phyloP scores from a whole-genome alignment of 139 green algal species.

The Picochlorum sp. region DNA sequence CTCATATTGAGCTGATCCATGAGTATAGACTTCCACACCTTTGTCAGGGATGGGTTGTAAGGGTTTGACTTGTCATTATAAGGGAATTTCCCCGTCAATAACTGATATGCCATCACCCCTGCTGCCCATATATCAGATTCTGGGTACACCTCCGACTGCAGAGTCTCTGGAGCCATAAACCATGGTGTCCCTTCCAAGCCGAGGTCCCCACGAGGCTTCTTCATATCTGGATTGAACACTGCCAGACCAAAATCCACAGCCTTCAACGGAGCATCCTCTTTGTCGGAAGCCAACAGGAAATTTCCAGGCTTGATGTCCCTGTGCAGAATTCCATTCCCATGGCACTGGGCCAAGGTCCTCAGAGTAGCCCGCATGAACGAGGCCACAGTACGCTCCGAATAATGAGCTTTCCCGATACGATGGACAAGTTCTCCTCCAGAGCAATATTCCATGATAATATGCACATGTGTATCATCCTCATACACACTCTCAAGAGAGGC shows the following conservation, averaged over 20 bases:
- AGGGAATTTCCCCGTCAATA: slow-evolving; percentile 67
- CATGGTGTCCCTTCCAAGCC: slow-evolving; percentile 86
- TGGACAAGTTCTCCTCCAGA: slow-evolving; percentile 36
- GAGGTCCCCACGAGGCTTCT: slow-evolving; percentile 66
- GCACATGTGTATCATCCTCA: slow-evolving; percentile 35
- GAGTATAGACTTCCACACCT: slow-evolving; percentile 68
- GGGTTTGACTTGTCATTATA: slow-evolving; percentile 76
- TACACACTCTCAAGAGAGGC: slow-evolving; percentile 33
- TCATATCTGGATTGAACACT: slow-evolving; percentile 65
- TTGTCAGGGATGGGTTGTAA: slow-evolving; percentile 55
- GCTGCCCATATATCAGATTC: slow-evolving; percentile 77
- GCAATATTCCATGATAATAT: slow-evolving; percentile 44
- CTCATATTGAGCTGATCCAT: slow-evolving; percentile 56
- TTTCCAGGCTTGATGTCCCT: slow-evolving; percentile 45
- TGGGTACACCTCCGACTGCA: slow-evolving; percentile 58
- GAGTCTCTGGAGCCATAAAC: slow-evolving; percentile 74
- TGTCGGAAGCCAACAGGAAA: slow-evolving; percentile 35
- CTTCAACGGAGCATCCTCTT: slow-evolving; percentile 34
- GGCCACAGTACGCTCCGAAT: slow-evolving; percentile 42
- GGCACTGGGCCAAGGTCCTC: slow-evolving; percentile 40
- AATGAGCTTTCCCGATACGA: slow-evolving; percentile 21
- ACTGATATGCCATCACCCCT: slow-evolving; percentile 82
- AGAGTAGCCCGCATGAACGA: slow-evolving; percentile 35
- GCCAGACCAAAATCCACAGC: slow-evolving; percentile 49
- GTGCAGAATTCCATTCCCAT: slow-evolving; percentile 36